Evolutionary conservation across 1,284 basidiomycete species (phyloP).

Genomic region (Naganishia cerealis): DNA sequence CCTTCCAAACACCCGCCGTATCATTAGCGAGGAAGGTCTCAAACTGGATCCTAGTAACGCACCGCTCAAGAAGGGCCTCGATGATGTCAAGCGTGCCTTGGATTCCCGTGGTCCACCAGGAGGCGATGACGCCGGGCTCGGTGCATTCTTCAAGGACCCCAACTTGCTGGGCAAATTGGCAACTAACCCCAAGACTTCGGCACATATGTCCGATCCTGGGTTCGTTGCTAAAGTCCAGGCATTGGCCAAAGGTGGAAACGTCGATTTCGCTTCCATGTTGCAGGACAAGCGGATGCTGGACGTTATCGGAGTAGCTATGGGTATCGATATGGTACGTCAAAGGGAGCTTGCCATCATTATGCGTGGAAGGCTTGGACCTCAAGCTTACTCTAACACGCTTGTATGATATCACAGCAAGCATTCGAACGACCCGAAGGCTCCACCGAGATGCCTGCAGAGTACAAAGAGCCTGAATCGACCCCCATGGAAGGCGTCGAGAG

Average conservation of each 20-base stretch:
- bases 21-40: slow-evolving; percentile 64
- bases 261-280: slow-evolving; percentile 56
- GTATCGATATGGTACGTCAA: slow-evolving; percentile 70
- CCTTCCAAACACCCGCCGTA: slow-evolving; percentile 60
- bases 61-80: slow-evolving; percentile 78
- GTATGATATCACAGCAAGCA: slow-evolving; percentile 60
- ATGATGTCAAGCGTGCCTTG: slow-evolving; percentile 75
- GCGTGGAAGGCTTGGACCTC: neutral
- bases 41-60: slow-evolving; percentile 74
- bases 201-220: slow-evolving; percentile 75
- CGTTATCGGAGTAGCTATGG: slow-evolving; percentile 89
- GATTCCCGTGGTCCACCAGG: slow-evolving; percentile 48
- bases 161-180: slow-evolving; percentile 79
- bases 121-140: slow-evolving; percentile 59
- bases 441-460: slow-evolving; percentile 70
- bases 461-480: slow-evolving; percentile 26
- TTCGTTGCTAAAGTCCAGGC: slow-evolving; percentile 66
- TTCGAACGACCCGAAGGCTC: slow-evolving; percentile 82
- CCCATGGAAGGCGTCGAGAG: slow-evolving; percentile 29
- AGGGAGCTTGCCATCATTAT: too few species aligned
- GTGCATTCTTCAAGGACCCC: slow-evolving; percentile 81
- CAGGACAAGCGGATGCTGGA: slow-evolving; percentile 85
- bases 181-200: slow-evolving; percentile 78
- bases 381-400: neutral
- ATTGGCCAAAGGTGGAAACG: slow-evolving; percentile 51